phyloP scores from a whole-genome alignment of 2,329 filamentous ascomycete species.

The Teratosphaeria nubilosa region DNA sequence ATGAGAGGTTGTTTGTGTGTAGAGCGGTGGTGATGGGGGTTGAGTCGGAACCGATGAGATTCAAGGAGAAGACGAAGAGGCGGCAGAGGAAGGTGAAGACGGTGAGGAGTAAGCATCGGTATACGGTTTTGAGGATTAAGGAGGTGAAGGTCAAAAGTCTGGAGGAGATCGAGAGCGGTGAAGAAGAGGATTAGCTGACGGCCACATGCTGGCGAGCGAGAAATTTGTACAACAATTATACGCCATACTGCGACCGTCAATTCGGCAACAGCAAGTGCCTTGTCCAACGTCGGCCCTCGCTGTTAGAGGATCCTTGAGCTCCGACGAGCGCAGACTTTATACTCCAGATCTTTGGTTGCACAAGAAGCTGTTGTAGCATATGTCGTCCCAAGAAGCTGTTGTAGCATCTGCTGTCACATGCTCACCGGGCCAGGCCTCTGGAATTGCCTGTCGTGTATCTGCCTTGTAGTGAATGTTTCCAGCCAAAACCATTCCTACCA shows the following conservation, averaged over 20 bases:
- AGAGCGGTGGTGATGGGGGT: conserved; percentile 74
- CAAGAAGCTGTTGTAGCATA: too few species aligned
- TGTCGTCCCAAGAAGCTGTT: too few species aligned
- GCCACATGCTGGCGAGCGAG: background rate
- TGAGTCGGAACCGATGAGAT: conserved; percentile 56
- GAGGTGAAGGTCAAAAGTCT: conserved; percentile 60
- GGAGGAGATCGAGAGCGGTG: conserved; percentile 40
- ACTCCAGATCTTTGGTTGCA: too few species aligned
- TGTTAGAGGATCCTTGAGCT: background rate
- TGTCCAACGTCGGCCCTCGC: background rate
- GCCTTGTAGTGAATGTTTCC: too few species aligned
- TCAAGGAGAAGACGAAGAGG: conserved; percentile 53
- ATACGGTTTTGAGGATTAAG: conserved; percentile 74
- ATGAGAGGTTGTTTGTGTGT: conserved; percentile 76
- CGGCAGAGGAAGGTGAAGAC: conserved; percentile 56
- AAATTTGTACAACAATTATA: background rate
- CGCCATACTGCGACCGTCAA: background rate
- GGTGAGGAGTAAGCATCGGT: conserved; percentile 82
- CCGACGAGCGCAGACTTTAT: background rate
- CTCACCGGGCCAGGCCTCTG: too few species aligned
- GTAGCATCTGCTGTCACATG: too few species aligned
- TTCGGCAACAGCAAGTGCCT: conserved; percentile 19
- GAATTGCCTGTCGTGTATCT: too few species aligned
- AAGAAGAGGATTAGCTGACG: conserved; percentile 22
- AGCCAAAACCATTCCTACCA: too few species aligned